phyloP scores from a whole-genome alignment of 345 rosid genomes.

The Brassica carinata region DNA sequence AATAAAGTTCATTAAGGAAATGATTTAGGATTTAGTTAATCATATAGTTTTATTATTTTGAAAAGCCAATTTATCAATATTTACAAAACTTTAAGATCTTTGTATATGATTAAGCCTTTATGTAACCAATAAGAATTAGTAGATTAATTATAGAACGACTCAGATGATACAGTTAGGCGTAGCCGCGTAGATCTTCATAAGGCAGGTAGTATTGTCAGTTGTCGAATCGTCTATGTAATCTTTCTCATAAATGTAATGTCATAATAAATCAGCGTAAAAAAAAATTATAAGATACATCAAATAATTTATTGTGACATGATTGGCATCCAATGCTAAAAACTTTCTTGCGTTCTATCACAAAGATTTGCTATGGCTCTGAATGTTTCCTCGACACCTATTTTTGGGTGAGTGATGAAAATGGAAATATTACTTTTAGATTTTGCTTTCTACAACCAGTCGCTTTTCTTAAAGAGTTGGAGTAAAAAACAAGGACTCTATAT shows the following conservation, averaged over 20 bases:
- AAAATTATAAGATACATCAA: background rate
- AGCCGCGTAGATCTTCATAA: too few relatives aligned
- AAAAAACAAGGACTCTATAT: background rate
- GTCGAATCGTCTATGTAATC: too few relatives aligned
- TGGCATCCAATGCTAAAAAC: constrained; percentile 24
- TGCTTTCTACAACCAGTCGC: background rate
- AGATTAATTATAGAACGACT: background rate
- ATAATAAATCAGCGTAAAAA: too few relatives aligned
- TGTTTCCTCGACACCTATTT: constrained; percentile 24
- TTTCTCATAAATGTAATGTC: too few relatives aligned
- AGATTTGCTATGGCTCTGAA: constrained; percentile 34
- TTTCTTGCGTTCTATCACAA: constrained; percentile 18
- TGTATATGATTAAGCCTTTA: constrained; percentile 23
- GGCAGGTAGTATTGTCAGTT: too few relatives aligned
- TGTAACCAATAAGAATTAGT: constrained; percentile 18
- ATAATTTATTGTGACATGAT: constrained; percentile 27
- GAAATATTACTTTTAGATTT: constrained; percentile 6
- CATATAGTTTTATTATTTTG: background rate
- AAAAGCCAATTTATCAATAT: background rate
- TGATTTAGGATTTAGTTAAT: constrained; percentile 15
- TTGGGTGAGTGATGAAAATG: constrained; percentile 9
- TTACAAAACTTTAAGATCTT: constrained; percentile 1
- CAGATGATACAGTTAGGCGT: too few relatives aligned
- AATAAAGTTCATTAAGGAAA: constrained; percentile 37
- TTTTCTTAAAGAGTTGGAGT: constrained; percentile 14